Evolutionary conservation across 1,284 basidiomycete genomes (phyloP).

Genomic region (Tetrapyrgos nigripes): DNA sequence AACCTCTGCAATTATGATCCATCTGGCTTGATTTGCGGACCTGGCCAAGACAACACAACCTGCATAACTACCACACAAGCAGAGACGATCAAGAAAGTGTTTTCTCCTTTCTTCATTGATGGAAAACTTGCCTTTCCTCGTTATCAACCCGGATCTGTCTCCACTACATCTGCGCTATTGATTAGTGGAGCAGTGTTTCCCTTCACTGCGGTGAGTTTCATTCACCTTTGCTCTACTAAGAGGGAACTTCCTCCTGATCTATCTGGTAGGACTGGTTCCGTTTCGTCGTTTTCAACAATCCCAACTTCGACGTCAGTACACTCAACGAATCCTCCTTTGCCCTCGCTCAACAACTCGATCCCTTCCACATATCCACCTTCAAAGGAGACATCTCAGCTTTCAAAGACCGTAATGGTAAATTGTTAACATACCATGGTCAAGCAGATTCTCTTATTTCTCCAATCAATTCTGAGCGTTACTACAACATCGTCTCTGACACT

Average conservation of each 20-base stretch:
- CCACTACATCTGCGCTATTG: neutral
- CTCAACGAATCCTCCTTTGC: constrained; percentile 6
- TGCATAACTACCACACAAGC: constrained; percentile 41
- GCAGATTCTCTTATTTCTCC: constrained; percentile 23
- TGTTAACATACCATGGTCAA: constrained; percentile 28
- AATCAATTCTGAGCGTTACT: constrained; percentile 22
- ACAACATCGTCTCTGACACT: constrained; percentile 17
- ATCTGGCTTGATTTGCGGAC: constrained; percentile 33
- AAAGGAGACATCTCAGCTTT: constrained; percentile 25
- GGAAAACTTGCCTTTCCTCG: constrained; percentile 37
- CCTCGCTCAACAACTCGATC: constrained; percentile 15
- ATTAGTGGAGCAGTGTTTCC: constrained; percentile 14
- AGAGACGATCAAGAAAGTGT: constrained; percentile 37
- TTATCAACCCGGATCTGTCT: constrained; percentile 20
- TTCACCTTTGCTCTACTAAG: neutral
- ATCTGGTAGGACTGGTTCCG: constrained; percentile 19
- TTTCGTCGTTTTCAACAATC: constrained; percentile 17
- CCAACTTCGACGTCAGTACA: constrained; percentile 8
- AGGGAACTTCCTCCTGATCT: constrained; percentile 1
- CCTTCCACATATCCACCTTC: constrained; percentile 22
- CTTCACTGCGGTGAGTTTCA: constrained; percentile 9
- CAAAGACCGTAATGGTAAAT: constrained; percentile 22
- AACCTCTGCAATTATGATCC: constrained; percentile 39
- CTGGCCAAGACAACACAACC: constrained; percentile 25
- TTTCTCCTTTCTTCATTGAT: constrained; percentile 35